phyloP scores from a whole-genome alignment of 2,329 filamentous ascomycete species.

The Talaromyces sp. region DNA sequence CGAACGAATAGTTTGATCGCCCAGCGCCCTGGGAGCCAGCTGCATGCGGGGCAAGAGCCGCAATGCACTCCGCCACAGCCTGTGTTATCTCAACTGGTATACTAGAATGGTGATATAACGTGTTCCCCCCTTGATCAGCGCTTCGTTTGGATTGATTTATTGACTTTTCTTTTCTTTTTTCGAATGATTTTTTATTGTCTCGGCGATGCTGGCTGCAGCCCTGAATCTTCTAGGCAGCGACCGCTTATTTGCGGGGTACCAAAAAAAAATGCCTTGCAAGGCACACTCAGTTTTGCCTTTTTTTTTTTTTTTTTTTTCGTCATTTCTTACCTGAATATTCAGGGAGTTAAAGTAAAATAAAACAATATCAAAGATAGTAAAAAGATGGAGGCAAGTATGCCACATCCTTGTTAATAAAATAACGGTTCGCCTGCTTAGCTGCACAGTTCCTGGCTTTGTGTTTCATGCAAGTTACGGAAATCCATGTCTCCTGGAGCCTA shows the following conservation, averaged over 20 bases:
- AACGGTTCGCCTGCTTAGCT: background rate
- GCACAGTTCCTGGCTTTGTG: background rate
- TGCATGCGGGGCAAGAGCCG: background rate
- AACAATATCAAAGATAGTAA: background rate
- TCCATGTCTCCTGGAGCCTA: background rate
- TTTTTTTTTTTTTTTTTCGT: too few species aligned
- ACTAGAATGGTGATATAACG: background rate
- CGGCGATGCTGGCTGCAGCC: background rate
- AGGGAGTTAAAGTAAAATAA: too few species aligned
- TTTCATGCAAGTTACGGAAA: background rate
- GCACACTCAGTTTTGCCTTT: background rate
- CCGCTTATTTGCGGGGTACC: background rate
- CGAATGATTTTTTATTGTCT: background rate
- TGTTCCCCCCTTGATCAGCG: background rate
- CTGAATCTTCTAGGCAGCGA: background rate
- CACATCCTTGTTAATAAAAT: background rate
- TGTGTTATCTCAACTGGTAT: background rate
- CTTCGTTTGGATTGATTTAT: background rate
- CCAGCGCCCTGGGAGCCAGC: background rate
- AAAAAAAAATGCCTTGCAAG: background rate
- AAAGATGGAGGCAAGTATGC: background rate
- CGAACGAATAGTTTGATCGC: background rate
- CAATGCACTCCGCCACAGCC: background rate
- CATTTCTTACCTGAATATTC: too few species aligned
- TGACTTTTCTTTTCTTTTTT: background rate